Evolutionary conservation across 2,329 filamentous ascomycete genomes (phyloP).

Genomic region (Fusarium tricinctum): DNA sequence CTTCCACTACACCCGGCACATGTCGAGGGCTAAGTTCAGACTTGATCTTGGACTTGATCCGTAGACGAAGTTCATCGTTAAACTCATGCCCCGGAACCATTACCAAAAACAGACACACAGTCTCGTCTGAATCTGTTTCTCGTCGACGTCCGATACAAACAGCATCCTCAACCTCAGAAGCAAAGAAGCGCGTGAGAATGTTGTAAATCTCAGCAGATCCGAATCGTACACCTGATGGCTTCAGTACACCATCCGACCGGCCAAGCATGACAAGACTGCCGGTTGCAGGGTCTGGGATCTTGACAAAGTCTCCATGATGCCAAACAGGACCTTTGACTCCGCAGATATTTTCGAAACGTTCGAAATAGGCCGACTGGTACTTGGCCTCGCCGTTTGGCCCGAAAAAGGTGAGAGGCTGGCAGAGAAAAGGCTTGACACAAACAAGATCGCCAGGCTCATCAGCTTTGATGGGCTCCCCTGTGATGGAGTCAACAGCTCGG

Average conservation of each 20-base stretch:
- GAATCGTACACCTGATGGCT: conserved; percentile 91
- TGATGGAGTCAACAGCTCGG: conserved; percentile 69
- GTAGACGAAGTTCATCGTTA: conserved; percentile 69
- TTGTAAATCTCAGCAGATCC: conserved; percentile 98
- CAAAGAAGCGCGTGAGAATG: conserved; percentile 87
- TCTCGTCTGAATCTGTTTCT: conserved; percentile 81
- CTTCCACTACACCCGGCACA: conserved; percentile 86
- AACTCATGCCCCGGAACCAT: conserved; percentile 73
- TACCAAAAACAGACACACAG: conserved; percentile 89
- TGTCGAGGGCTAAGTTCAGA: conserved; percentile 88
- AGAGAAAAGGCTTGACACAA: conserved; percentile 88
- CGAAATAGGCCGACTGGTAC: conserved; percentile 89
- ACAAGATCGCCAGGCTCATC: conserved; percentile 89
- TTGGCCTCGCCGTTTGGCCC: conserved; percentile 74
- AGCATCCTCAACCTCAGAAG: conserved; percentile 82
- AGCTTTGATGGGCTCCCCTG: conserved; percentile 67
- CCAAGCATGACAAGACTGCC: conserved; percentile 92
- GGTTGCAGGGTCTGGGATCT: conserved; percentile 73
- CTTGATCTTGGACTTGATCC: conserved; percentile 77
- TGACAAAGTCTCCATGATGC: conserved; percentile 96
- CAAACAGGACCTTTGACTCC: conserved; percentile 69
- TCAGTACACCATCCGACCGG: conserved; percentile 91
- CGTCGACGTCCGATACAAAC: conserved; percentile 86
- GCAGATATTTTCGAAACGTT: conserved; percentile 73
- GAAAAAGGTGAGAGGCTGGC: conserved; percentile 92